Base-by-base conservation (phyloP, 2,329 filamentous ascomycete genomes). In the Venturia nashicola region DNA sequence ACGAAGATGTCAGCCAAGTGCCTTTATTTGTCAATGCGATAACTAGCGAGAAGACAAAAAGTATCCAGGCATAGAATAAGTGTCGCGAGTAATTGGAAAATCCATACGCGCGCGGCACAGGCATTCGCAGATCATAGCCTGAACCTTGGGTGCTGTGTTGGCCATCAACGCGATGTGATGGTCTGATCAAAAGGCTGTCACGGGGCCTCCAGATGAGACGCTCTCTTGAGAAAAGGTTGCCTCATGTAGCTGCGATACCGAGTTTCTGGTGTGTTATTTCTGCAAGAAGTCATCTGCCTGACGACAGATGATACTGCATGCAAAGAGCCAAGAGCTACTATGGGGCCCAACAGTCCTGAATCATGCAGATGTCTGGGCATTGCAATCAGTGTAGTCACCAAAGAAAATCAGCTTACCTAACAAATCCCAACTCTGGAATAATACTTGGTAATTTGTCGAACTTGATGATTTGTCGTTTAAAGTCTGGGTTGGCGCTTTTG, bases 361-460 rank as follows among this genome's bases (percentile, higher is more conserved):
- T 27, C 14, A n/a, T 18, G 51, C 32, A 57, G n/a, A 9, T n/a
- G 6, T 16, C 39, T 36, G 51, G 27, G 18, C 20, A 20, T 9
- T 57, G 27, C n/a, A 18, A 36, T n/a, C 27, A 57, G 27, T 57
- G 14, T 16, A 57, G 51, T 20, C 32, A 11, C 36, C 51, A 57
- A 48, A 57, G 14, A 36, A 36, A 27, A 11, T 27, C 6, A 7
- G 32, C 64, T 46, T 71, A 80, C 78, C 77, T 75, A 51, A 81
- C 73, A 68, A 81, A 80, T 34, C 75, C 77, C 69, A 81, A 70
- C 66, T 77, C 76, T 16, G 78, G 77, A 12, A 77, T 73, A 0
- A 81, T 76, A 20, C 74, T 73, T 59, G 70, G 68, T 14, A 82
- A 71, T 32, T 71, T 70, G 40, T 72, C 70, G 67, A 82, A 82